Evolutionary conservation across 495 filamentous ascomycete species (phyloP).

Genomic region (Aspergillus diversus): DNA sequence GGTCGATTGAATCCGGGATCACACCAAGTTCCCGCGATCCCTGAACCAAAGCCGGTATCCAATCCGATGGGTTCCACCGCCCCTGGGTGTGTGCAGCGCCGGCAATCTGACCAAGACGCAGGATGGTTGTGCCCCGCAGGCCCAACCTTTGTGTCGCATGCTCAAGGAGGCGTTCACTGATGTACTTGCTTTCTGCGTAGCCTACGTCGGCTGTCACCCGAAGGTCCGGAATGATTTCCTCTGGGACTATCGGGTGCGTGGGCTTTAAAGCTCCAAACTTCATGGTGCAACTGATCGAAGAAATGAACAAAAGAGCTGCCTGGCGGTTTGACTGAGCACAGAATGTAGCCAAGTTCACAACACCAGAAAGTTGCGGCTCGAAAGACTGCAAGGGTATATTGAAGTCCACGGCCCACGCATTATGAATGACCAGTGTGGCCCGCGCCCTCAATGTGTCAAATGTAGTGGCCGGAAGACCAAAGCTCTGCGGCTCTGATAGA

Average conservation of each 20-base stretch:
- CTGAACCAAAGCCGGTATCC: constrained; percentile 7
- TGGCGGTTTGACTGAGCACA: not conserved
- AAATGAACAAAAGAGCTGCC: constrained; percentile 1
- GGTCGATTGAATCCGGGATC: not conserved
- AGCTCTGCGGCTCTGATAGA: constrained; percentile 40
- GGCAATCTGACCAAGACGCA: constrained; percentile 14
- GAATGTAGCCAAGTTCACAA: constrained; percentile 1
- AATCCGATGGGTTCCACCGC: constrained; percentile 12
- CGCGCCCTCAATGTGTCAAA: constrained; percentile 42
- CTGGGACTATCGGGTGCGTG: not conserved
- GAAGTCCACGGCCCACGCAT: constrained; percentile 15
- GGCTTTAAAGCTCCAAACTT: not conserved
- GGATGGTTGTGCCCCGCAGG: not conserved
- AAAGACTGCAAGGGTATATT: constrained; percentile 9
- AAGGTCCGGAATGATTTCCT: not conserved
- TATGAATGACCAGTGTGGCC: constrained; percentile 38
- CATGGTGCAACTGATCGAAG: constrained; percentile 10
- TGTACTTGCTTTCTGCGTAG: constrained; percentile 18
- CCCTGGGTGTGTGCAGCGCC: not conserved
- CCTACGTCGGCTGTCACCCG: not conserved
- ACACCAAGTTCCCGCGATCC: constrained; percentile 10
- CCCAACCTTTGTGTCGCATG: not conserved
- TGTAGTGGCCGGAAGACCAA: constrained; percentile 44
- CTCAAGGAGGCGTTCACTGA: constrained; percentile 9
- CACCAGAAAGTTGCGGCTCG: constrained; percentile 6